Base-by-base conservation (phyloP, 2,329 filamentous ascomycete species). In the Nigrospora sphaerica region DNA sequence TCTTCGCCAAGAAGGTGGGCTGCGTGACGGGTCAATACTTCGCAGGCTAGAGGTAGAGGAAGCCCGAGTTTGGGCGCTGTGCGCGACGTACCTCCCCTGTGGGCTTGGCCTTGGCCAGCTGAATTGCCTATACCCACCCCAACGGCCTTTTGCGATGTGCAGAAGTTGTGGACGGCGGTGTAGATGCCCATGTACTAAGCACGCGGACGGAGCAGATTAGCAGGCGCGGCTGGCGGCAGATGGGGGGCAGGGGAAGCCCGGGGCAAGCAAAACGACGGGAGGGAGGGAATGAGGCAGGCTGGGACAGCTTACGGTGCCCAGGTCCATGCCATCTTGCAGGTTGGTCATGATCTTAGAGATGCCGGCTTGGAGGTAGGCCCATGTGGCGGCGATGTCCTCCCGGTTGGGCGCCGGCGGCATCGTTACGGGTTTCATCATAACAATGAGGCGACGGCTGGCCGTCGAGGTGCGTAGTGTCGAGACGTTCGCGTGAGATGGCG, bases 91-190 rank as follows among this genome's bases (percentile, higher is more conserved):
- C 88, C 88, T 66, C 90, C 90, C 52, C 86, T 76, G 64, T 88
- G 85, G 53, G 80, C 78, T n/a, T 36, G n/a, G 4, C 32, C 18
- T 12, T 58, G 54, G 32, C 69, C 71, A 35, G 72, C 72, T 33
- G 75, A 68, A 54, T 62, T 62, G 28, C 65, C 46, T 11, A 35
- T 51, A 13, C 68, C 69, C 44, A 79, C 74, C n/a, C 80, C 78
- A 39, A 91, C 83, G 1, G 89, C 89, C 66, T 97, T 97, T 67
- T 97, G 93, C 19, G 93, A 95, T 47, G 93, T 98, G 67, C 93
- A 98, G 68, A 98, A 98, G 72, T 98, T 96, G 72, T 98, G 93
- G 42, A 98, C 93, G 50, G 91, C 90, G 45, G 92, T 96, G 70
- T 97, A 97, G 50, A 96, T 83, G 47, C 88, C 89, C 92, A 97